Conservation (phyloP, 441 rosid genomes). For the Croton laevigatus region DNA sequence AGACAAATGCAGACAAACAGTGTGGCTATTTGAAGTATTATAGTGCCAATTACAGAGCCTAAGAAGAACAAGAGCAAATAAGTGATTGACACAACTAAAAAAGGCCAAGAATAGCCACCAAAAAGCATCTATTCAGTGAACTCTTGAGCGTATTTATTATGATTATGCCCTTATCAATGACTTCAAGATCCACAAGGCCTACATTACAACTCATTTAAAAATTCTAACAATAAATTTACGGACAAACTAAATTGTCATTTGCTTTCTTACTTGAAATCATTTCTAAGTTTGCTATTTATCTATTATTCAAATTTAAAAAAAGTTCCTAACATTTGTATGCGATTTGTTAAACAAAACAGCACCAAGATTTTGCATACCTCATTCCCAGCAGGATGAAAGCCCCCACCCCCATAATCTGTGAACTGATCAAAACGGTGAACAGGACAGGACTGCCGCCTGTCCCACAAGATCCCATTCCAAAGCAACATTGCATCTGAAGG, state of each 20-base stretch:
- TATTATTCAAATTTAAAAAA: neutral
- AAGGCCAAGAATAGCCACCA: neutral
- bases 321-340: neutral
- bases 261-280: neutral
- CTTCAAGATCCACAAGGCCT: neutral
- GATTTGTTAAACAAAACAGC: neutral
- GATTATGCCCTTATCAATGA: neutral
- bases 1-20: neutral
- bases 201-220: neutral
- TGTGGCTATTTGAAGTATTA: neutral
- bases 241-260: neutral
- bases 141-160: neutral
- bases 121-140: neutral
- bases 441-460: slow-evolving; percentile 56
- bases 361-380: slow-evolving; percentile 53
- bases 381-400: slow-evolving; percentile 97
- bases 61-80: neutral
- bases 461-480: slow-evolving; percentile 97
- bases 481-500: slow-evolving; percentile 83
- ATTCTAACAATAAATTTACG: neutral
- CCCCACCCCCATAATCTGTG: slow-evolving; percentile 97
- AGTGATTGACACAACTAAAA: neutral
- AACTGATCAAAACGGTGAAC: slow-evolving; percentile 87
- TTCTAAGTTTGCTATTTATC: neutral
- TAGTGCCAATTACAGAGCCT: neutral